Conservation (phyloP, 768 basidiomycete genomes). For the Pisolithus marmoratus region DNA sequence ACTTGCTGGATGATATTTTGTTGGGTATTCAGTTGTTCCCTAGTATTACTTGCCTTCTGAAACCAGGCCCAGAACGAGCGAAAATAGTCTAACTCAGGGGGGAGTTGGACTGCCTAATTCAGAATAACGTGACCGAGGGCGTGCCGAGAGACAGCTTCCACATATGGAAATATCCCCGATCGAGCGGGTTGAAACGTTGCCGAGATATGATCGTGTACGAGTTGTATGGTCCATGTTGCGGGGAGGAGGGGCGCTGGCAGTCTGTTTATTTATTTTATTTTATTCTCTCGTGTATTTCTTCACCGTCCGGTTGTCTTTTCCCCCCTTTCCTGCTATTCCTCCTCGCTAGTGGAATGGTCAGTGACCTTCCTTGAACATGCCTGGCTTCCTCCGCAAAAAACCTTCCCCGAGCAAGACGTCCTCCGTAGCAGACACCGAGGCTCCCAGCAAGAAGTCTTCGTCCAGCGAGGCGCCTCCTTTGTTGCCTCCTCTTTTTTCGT, state of each 20-base stretch:
- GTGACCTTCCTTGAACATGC: neutral
- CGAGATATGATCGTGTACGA: constrained; percentile 1
- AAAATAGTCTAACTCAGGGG: neutral
- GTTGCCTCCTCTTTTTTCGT: neutral
- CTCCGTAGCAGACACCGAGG: neutral
- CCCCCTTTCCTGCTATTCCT: neutral
- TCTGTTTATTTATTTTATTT: neutral
- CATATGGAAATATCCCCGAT: neutral
- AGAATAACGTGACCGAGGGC: neutral
- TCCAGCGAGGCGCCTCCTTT: neutral
- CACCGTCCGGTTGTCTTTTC: neutral
- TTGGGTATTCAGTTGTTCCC: neutral
- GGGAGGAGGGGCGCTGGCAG: neutral
- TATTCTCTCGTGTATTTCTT: neutral
- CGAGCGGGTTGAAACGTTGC: neutral
- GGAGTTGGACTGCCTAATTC: neutral
- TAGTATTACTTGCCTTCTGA: neutral
- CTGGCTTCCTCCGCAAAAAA: constrained; percentile 1
- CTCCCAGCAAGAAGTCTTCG: neutral
- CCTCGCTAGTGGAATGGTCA: neutral
- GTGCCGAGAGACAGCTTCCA: neutral
- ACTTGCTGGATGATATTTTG: neutral
- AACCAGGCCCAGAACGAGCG: neutral
- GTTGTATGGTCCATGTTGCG: neutral
- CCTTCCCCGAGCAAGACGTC: neutral